Evolutionary conservation across 371 early-diverging fungal genomes (phyloP), one percentile per base, ranked within the genome.

Genomic region (Syncephalastrum contaminatum): DNA sequence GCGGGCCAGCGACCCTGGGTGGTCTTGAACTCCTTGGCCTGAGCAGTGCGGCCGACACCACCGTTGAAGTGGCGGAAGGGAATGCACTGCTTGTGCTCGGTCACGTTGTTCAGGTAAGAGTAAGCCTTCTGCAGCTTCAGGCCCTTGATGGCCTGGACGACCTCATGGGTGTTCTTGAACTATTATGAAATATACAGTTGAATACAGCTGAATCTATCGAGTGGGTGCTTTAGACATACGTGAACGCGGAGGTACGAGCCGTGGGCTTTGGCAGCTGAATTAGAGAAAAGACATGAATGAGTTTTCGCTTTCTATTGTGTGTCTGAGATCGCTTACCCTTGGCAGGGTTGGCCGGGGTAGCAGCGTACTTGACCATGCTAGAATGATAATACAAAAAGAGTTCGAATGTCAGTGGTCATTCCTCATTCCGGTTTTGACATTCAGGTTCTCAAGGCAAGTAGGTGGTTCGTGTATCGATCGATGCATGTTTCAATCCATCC

Each of bases 1-100:
- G 81, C 91, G 82, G 99, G 99, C 99, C 99, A 99, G 82, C 99
- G 95, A 71, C 92, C 99, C 81, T 92, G 92, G 64, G 97, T 88
- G 58, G 88, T 86, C 63, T 89, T 88, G 83, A 91, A 95, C 58
- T 87, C 91, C 86, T 96, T 97, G 68, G 95, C 99, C 86, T 99
- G 99, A 50, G 96, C 90, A 63, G 93, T 91, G 65, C 99, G 96
- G 67, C 99, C 99, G 64, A 95, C 90, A 83, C 99, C 99, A 63
- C 98, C 95, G 82, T 90, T 85, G 89, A 93, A 99, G 70, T 95
- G 89, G 60, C 95, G 89, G 95, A 99, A 97, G 54, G 99, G 99
- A 62, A 99, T 89, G 75, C 90, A 90, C 82, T 93, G 96, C 89
- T 98, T 97, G 86, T 95, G 95, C 62, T 86, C 91, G 73, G 90